Evolutionary conservation across 1,284 basidiomycete species (phyloP).

Genomic region (Ustilago loliicola): DNA sequence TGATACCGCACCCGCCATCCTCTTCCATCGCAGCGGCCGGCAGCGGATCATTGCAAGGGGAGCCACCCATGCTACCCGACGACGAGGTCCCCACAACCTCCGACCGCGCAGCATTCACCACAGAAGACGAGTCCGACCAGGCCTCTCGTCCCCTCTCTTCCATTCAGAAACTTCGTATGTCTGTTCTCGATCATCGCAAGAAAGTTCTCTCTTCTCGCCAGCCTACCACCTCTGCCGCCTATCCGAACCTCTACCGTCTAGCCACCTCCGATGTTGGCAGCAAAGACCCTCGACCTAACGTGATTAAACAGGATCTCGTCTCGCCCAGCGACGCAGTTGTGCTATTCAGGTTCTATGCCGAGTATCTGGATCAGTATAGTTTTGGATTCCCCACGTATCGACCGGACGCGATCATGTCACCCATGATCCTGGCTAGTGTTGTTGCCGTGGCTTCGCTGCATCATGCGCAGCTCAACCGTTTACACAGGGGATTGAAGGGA

Average conservation of each 20-base stretch:
- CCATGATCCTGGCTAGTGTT: slow-evolving; percentile 39
- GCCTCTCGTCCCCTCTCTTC: slow-evolving; percentile 32
- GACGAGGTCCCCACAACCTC: neutral
- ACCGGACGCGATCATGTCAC: slow-evolving; percentile 50
- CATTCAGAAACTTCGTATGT: slow-evolving; percentile 43
- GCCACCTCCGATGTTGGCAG: slow-evolving; percentile 35
- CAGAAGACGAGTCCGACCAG: slow-evolving; percentile 36
- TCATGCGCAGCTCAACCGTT: slow-evolving; percentile 38
- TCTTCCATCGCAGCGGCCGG: neutral
- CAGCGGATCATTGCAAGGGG: slow-evolving; percentile 15
- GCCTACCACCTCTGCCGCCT: slow-evolving; percentile 12
- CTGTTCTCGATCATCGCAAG: slow-evolving; percentile 35
- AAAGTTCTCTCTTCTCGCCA: slow-evolving; percentile 19
- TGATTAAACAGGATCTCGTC: slow-evolving; percentile 45
- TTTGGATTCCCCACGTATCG: slow-evolving; percentile 42
- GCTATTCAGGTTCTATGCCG: slow-evolving; percentile 44
- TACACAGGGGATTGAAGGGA: slow-evolving; percentile 28
- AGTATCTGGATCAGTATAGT: slow-evolving; percentile 46
- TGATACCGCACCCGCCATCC: neutral
- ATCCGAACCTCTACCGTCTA: slow-evolving; percentile 39
- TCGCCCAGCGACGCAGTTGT: slow-evolving; percentile 32
- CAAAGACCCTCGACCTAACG: slow-evolving; percentile 42
- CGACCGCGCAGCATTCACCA: slow-evolving; percentile 17
- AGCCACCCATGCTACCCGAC: slow-evolving; percentile 8
- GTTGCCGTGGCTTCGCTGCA: slow-evolving; percentile 38